Base-by-base conservation (phyloP, 2,329 filamentous ascomycete species). In the Pseudogymnoascus sp. region DNA sequence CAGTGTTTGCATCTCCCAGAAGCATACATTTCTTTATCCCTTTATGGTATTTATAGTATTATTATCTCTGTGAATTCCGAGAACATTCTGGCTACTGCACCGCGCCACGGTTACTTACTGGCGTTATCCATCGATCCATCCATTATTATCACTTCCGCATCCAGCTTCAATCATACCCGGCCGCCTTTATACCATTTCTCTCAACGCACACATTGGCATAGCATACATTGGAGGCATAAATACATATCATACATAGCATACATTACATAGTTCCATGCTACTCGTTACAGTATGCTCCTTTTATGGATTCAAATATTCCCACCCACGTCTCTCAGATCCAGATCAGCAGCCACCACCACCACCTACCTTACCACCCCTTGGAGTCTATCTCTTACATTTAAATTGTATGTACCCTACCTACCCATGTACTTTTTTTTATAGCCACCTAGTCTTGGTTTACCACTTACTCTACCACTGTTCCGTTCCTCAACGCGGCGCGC, bases 61-160 rank as follows among this genome's bases (percentile, higher is more conserved):
- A 15, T 48, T 28, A 52, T 52, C 18, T 52, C 7, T 30, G 26
- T 52, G 45, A 30, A 52, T 18, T 30, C 45, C 45, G 26, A 52
- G 26, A 52, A 52, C 45, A 52, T 52, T 28, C 45, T 52, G 45
- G 26, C 7, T 52, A 5, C n/a, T 52, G n/a, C 28, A 15, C 41
- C 41, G 41, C 41, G 41, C 41, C 41, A 52, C 41, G 23, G 41
- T 52, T n/a, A n/a, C n/a, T n/a, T n/a, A 26, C 26, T 52, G 45
- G 45, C 45, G 39, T 28, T 28, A 30, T 52, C 45, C 15, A 19
- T 52, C 45, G 15, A 30, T 52, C 45, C 15, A 19, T 52, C 45
- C 45, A 52, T 52, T 52, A 52, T 52, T 52, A 52, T 52, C 45
- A 52, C 45, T 30, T 52, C 45, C 23, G 41, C 41, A 52, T 52